A percentile compares a stretch with the other conserved stretches of the same genome.
phyloP scores from a whole-genome alignment of 2,329 filamentous ascomycete genomes.

The Fusarium sp. region DNA sequence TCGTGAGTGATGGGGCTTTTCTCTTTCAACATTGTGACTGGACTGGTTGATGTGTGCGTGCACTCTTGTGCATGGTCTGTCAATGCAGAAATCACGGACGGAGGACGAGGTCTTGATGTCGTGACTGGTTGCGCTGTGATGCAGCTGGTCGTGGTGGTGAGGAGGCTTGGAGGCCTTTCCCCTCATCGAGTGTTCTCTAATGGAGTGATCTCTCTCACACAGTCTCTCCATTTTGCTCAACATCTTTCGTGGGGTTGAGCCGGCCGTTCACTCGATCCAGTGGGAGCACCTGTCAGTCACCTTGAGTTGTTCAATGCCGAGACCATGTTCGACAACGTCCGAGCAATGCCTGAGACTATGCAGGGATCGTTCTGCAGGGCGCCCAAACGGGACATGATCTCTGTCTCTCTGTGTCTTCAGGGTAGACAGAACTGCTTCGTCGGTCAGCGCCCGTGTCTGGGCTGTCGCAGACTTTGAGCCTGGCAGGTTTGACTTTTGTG shows the following conservation, averaged over 20 bases:
- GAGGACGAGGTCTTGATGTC: constrained; percentile 19
- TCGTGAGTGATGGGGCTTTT: constrained; percentile 4
- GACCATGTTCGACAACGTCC: constrained; percentile 19
- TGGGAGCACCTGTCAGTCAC: constrained; percentile 3
- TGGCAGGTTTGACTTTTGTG: constrained; percentile 8
- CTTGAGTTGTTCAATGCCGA: constrained; percentile 22
- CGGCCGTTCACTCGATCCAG: constrained; percentile 6
- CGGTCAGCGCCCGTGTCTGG: constrained; percentile 16
- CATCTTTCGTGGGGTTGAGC: constrained; percentile 1
- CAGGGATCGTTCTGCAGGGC: constrained; percentile 26
- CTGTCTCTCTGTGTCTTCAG: constrained; percentile 23
- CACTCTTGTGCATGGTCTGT: neutral
- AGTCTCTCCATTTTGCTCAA: constrained; percentile 10
- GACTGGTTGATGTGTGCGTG: constrained; percentile 15
- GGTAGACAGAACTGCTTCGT: constrained; percentile 10
- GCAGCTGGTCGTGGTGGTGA: constrained; percentile 7
- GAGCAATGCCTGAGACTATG: constrained; percentile 8
- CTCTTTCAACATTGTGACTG: constrained; percentile 5
- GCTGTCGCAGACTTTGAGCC: constrained; percentile 6
- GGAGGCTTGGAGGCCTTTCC: neutral
- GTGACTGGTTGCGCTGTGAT: constrained; percentile 30
- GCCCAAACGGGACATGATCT: constrained; percentile 25
- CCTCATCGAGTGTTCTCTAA: neutral
- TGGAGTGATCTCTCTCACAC: neutral
- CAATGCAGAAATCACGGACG: constrained; percentile 15